phyloP scores from a whole-genome alignment of 208 protist species.

The Trypanosoma grayi region DNA sequence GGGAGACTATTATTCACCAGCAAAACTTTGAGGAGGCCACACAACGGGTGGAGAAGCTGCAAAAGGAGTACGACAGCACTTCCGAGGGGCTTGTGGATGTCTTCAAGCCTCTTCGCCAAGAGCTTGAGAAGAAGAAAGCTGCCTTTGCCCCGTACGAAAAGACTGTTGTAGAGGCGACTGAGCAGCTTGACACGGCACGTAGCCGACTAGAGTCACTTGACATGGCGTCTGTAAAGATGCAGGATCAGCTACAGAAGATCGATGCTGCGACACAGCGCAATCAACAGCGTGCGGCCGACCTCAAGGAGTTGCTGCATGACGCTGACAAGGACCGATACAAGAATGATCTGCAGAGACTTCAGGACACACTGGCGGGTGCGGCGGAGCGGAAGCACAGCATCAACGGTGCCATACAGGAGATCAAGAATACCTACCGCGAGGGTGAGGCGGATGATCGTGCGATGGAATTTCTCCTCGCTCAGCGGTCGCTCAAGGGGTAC shows the following conservation, averaged over 20 bases:
- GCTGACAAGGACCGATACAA: constrained; percentile 43
- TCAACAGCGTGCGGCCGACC: constrained; percentile 36
- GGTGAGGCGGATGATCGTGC: constrained; percentile 83
- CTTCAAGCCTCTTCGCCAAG: constrained; percentile 78
- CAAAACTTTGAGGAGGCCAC: constrained; percentile 79
- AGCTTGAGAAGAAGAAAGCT: constrained; percentile 92
- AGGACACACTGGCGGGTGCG: constrained; percentile 64
- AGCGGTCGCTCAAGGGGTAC: constrained; percentile 87
- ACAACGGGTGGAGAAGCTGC: constrained; percentile 47
- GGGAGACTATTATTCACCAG: constrained; percentile 79
- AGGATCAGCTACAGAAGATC: constrained; percentile 37
- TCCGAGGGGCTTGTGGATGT: constrained; percentile 75
- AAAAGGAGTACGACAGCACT: constrained; percentile 62
- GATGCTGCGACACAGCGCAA: constrained; percentile 25
- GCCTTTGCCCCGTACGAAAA: constrained; percentile 87
- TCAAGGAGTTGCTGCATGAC: constrained; percentile 47
- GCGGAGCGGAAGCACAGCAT: constrained; percentile 73
- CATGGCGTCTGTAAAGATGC: constrained; percentile 22
- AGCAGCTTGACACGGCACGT: constrained; percentile 44
- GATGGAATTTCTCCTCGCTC: constrained; percentile 82
- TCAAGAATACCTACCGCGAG: constrained; percentile 76
- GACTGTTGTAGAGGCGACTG: constrained; percentile 63
- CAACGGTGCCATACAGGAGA: constrained; percentile 78
- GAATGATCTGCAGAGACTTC: constrained; percentile 62
- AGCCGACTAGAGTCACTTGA: constrained; percentile 48